Conservation (phyloP, 73 alveolate species). For the Strombidium stylifer region DNA sequence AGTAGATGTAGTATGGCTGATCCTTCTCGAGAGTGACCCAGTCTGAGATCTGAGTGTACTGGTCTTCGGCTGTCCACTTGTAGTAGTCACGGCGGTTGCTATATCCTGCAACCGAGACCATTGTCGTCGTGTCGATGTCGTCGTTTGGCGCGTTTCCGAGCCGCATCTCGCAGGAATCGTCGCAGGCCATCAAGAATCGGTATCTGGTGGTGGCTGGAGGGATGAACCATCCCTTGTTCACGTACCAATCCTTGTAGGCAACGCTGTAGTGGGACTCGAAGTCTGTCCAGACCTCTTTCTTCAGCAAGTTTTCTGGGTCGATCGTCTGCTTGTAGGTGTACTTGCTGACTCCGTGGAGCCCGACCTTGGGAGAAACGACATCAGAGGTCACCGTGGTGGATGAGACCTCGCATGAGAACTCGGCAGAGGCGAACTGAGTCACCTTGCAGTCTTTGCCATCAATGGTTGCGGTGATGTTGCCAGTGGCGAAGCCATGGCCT, state of each 20-base stretch:
- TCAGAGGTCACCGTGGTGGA: too few relatives aligned
- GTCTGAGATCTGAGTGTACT: background rate
- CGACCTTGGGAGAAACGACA: too few relatives aligned
- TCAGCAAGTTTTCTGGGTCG: too few relatives aligned
- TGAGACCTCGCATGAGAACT: too few relatives aligned
- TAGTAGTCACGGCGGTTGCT: constrained; percentile 6
- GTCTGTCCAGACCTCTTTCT: too few relatives aligned
- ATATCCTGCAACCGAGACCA: too few relatives aligned
- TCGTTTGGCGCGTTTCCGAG: constrained; percentile 5
- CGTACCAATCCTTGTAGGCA: too few relatives aligned
- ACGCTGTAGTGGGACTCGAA: too few relatives aligned
- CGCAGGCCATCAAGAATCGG: constrained; percentile 41
- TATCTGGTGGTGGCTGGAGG: constrained; percentile 27
- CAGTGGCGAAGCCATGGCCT: constrained; percentile 17
- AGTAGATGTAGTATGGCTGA: constrained; percentile 3
- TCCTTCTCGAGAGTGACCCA: background rate
- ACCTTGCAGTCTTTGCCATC: constrained; percentile 30
- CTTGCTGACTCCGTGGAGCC: too few relatives aligned
- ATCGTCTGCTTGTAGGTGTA: too few relatives aligned
- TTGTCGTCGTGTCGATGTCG: too few relatives aligned
- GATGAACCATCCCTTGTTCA: constrained; percentile 37
- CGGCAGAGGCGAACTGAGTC: too few relatives aligned
- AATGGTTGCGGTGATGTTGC: constrained; percentile 4
- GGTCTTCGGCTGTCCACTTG: background rate
- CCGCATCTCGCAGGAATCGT: constrained; percentile 16